phyloP scores from a whole-genome alignment of 2,329 filamentous ascomycete species.

The Thelonectria olida region DNA sequence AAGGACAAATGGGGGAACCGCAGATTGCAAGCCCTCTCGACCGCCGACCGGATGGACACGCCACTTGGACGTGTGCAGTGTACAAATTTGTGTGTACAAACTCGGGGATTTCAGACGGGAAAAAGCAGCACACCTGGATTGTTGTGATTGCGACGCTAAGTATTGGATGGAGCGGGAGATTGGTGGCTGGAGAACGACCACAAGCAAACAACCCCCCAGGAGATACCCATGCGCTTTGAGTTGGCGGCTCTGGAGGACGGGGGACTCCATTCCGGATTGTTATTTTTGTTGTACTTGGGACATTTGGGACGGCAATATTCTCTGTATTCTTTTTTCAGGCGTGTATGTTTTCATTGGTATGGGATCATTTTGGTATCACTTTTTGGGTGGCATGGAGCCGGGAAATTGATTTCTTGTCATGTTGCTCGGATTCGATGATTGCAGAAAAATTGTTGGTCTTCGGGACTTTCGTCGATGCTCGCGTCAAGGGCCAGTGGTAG shows the following conservation, averaged over 20 bases:
- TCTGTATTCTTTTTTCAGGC: constrained; percentile 22
- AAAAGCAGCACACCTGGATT: constrained; percentile 23
- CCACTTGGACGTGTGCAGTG: constrained; percentile 39
- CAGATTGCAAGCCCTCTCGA: constrained; percentile 31
- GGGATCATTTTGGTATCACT: constrained; percentile 29
- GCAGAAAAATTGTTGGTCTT: constrained; percentile 17
- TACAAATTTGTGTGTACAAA: constrained; percentile 33
- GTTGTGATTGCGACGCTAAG: constrained; percentile 37
- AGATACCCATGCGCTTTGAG: constrained; percentile 42
- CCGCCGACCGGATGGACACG: constrained; percentile 32
- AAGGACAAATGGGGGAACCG: constrained; percentile 3
- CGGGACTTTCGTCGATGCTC: constrained; percentile 6
- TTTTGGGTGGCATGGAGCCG: constrained; percentile 33
- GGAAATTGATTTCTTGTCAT: constrained; percentile 40
- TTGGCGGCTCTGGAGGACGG: constrained; percentile 41
- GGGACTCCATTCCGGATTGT: constrained; percentile 39
- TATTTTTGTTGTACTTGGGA: constrained; percentile 30
- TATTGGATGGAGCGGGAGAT: constrained; percentile 39
- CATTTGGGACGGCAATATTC: constrained; percentile 12
- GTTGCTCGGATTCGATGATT: constrained; percentile 20
- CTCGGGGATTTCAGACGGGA: constrained; percentile 26
- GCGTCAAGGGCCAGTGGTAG: neutral
- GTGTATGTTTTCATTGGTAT: constrained; percentile 27
- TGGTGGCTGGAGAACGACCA: constrained; percentile 39
- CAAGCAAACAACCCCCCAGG: constrained; percentile 40